Percentiles rank a stretch among this genome's conserved stretches.
Evolutionary conservation across 495 filamentous ascomycete genomes (phyloP).

Genomic region (Aspergillus carlsbadensis): DNA sequence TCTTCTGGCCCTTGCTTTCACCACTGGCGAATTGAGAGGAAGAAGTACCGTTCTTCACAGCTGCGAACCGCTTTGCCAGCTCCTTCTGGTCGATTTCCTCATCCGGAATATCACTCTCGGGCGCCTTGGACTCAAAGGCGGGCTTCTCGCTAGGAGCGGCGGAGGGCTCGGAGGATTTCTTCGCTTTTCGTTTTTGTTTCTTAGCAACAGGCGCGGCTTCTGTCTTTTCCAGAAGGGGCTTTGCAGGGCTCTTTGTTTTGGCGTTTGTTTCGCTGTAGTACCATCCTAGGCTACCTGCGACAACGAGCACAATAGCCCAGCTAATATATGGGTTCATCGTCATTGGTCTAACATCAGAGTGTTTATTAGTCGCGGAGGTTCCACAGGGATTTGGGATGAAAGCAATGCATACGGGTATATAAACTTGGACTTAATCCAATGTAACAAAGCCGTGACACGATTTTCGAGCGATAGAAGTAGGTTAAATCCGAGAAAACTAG

Average conservation of each 20-base stretch:
- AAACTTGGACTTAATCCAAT: neutral
- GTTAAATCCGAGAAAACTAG: neutral
- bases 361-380: constrained; percentile 10
- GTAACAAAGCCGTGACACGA: constrained; percentile 13
- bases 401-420: neutral
- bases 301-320: constrained; percentile 58
- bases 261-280: constrained; percentile 44
- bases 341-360: constrained; percentile 15
- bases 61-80: constrained; percentile 69
- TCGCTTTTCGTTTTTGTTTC: constrained; percentile 45
- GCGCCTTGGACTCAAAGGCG: constrained; percentile 37
- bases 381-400: neutral
- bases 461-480: neutral
- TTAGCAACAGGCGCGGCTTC: constrained; percentile 34
- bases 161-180: constrained; percentile 34
- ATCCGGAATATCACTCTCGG: constrained; percentile 48
- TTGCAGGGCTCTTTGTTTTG: constrained; percentile 34
- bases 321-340: constrained; percentile 50
- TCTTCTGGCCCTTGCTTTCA: constrained; percentile 51
- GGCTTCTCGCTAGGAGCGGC: constrained; percentile 32
- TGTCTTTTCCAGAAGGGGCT: constrained; percentile 34
- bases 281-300: constrained; percentile 47
- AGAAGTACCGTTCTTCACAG: constrained; percentile 62
- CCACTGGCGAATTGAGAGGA: constrained; percentile 39
- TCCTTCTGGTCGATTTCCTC: constrained; percentile 66